phyloP scores from a whole-genome alignment of 495 filamentous ascomycete genomes.

The Aspergillus biplanus region DNA sequence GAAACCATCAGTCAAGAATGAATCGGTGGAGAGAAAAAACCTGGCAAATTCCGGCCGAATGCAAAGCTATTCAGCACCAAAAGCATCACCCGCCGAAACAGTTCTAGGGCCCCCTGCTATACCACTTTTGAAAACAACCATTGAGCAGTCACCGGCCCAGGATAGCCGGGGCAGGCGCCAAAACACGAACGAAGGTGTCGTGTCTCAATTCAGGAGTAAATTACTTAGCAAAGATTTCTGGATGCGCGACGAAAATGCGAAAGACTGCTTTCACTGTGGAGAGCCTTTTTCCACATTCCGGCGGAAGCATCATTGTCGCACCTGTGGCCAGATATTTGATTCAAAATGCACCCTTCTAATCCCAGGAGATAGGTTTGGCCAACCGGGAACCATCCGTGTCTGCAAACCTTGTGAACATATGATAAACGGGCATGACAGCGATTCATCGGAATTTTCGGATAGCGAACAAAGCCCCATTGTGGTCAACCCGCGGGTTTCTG shows the following conservation, averaged over 20 bases:
- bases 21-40: slow-evolving; percentile 29
- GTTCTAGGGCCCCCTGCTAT: slow-evolving; percentile 34
- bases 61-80: slow-evolving; percentile 40
- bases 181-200: slow-evolving; percentile 32
- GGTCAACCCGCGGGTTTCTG: slow-evolving; percentile 44
- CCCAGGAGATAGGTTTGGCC: slow-evolving; percentile 83
- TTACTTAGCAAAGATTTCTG: slow-evolving; percentile 93
- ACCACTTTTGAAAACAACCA: slow-evolving; percentile 36
- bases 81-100: slow-evolving; percentile 40
- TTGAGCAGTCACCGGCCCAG: slow-evolving; percentile 26
- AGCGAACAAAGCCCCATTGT: slow-evolving; percentile 62
- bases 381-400: slow-evolving; percentile 81
- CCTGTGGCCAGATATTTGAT: slow-evolving; percentile 95
- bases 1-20: slow-evolving; percentile 26
- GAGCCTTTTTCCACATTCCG: slow-evolving; percentile 91
- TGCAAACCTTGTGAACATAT: slow-evolving; percentile 95
- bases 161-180: slow-evolving; percentile 28
- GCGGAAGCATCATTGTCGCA: slow-evolving; percentile 93
- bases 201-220: slow-evolving; percentile 70
- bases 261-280: slow-evolving; percentile 93
- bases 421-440: slow-evolving; percentile 87
- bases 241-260: slow-evolving; percentile 99
- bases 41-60: slow-evolving; percentile 33
- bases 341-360: slow-evolving; percentile 93
- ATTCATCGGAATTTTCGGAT: slow-evolving; percentile 85